phyloP scores from a whole-genome alignment of 1,139 yeast genomes.

The Magnusiomyces magnusii region DNA sequence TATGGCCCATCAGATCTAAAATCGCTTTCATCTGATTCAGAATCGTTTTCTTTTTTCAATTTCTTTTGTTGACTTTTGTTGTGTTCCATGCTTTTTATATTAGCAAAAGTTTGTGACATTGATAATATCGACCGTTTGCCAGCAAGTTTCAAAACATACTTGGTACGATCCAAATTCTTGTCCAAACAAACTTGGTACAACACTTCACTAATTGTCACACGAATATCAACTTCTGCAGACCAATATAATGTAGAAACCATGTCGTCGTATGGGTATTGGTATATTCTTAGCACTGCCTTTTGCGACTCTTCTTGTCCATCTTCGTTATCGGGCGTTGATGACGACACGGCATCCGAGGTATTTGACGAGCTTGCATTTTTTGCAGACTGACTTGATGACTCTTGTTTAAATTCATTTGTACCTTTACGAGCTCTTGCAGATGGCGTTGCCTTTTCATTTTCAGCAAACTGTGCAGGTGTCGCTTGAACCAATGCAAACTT shows the following conservation, averaged over 20 bases:
- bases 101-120: constrained; percentile 6
- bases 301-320: constrained; percentile 9
- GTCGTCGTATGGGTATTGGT: constrained; percentile 33
- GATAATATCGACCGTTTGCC: constrained; percentile 22
- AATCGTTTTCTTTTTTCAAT: neutral
- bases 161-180: constrained; percentile 30
- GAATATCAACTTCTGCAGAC: constrained; percentile 22
- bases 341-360: constrained; percentile 3
- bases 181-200: constrained; percentile 32
- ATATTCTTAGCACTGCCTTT: constrained; percentile 23
- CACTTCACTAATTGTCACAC: constrained; percentile 24
- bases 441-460: constrained; percentile 34
- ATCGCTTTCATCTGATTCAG: constrained; percentile 1
- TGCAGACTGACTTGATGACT: neutral
- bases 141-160: constrained; percentile 32
- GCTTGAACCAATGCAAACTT: constrained; percentile 41
- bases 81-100: neutral
- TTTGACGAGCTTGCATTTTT: neutral
- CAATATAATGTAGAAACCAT: constrained; percentile 30
- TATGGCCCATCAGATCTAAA: neutral
- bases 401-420: constrained; percentile 12
- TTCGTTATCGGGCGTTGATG: constrained; percentile 7
- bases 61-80: neutral
- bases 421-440: constrained; percentile 9
- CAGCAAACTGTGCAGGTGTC: constrained; percentile 30